A percentile compares a stretch with the other conserved stretches of the same genome.
phyloP scores from a whole-genome alignment of 495 filamentous ascomycete genomes.

The Cryomyces antarcticus region DNA sequence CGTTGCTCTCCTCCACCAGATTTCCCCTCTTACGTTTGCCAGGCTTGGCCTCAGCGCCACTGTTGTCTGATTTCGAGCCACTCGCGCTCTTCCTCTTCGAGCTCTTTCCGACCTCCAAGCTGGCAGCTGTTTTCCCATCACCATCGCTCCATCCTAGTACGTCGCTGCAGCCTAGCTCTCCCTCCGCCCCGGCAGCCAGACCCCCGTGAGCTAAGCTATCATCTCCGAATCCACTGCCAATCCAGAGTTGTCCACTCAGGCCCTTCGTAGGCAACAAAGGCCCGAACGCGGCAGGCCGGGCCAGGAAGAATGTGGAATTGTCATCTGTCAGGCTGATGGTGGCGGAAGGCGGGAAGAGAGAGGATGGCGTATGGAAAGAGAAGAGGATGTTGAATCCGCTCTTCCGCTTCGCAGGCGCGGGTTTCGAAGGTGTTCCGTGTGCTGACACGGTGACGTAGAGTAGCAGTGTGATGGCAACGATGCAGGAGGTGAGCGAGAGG shows the following conservation, averaged over 20 bases:
- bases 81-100: not conserved
- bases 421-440: slow-evolving; percentile 4
- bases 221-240: slow-evolving; percentile 75
- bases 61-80: not conserved
- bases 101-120: slow-evolving; percentile 6
- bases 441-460: slow-evolving; percentile 8
- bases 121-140: slow-evolving; percentile 6
- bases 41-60: not conserved
- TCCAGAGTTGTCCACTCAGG: slow-evolving; percentile 70
- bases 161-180: slow-evolving; percentile 94
- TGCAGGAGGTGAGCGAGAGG: slow-evolving; percentile 15
- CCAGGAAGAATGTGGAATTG: slow-evolving; percentile 90
- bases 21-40: not conserved
- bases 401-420: slow-evolving; percentile 2
- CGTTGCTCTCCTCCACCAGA: not conserved
- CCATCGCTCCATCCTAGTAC: slow-evolving; percentile 73
- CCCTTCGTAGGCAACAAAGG: slow-evolving; percentile 55
- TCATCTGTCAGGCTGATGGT: slow-evolving; percentile 93
- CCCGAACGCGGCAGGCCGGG: slow-evolving; percentile 84
- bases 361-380: slow-evolving; percentile 45
- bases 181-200: slow-evolving; percentile 34
- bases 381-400: slow-evolving; percentile 30
- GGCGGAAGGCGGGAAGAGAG: slow-evolving; percentile 83
- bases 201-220: slow-evolving; percentile 41
- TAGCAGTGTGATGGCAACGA: slow-evolving; percentile 14